Percentiles rank a stretch among this genome's conserved stretches.
phyloP scores from a whole-genome alignment of 805 yeast genomes.

The Candida khao-thaluensis region DNA sequence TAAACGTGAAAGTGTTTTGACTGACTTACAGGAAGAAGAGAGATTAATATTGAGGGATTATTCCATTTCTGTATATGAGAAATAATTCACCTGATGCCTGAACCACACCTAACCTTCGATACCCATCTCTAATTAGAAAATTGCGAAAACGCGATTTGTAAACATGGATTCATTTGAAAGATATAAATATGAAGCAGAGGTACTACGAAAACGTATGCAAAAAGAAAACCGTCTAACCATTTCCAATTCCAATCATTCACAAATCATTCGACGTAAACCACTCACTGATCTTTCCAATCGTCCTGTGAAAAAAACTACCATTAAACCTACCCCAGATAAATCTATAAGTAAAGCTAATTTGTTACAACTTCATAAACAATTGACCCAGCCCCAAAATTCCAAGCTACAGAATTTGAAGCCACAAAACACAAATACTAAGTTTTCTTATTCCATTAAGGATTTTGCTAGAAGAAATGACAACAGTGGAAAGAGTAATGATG shows the following conservation, averaged over 20 bases:
- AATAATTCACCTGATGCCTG: no score
- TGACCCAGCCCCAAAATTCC: neutral
- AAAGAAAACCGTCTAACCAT: constrained; percentile 2
- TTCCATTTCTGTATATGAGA: constrained; percentile 32
- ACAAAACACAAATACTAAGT: neutral
- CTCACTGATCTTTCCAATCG: constrained; percentile 6
- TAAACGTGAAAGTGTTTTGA: constrained; percentile 15
- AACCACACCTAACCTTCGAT: no score
- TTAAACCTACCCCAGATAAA: neutral
- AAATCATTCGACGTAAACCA: constrained; percentile 1
- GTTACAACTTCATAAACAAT: constrained; percentile 2
- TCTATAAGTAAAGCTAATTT: neutral
- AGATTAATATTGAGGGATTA: constrained; percentile 33
- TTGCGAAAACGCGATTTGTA: constrained; percentile 1
- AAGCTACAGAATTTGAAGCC: no score
- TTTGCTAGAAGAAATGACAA: neutral
- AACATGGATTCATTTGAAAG: constrained; percentile 16
- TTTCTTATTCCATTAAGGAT: constrained; percentile 1
- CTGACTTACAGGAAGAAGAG: constrained; percentile 32
- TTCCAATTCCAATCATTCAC: neutral
- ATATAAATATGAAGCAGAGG: constrained; percentile 9
- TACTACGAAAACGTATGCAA: constrained; percentile 8
- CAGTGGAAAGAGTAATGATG: neutral
- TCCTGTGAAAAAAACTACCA: neutral
- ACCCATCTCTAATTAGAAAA: no score